A percentile compares a stretch with the other conserved stretches of the same genome.
These are phyloP conservation scores for Blastomyces emzantsi DNA, from an alignment of 2,329 filamentous ascomycete genomes.

Conservation along the genomic window DNA sequence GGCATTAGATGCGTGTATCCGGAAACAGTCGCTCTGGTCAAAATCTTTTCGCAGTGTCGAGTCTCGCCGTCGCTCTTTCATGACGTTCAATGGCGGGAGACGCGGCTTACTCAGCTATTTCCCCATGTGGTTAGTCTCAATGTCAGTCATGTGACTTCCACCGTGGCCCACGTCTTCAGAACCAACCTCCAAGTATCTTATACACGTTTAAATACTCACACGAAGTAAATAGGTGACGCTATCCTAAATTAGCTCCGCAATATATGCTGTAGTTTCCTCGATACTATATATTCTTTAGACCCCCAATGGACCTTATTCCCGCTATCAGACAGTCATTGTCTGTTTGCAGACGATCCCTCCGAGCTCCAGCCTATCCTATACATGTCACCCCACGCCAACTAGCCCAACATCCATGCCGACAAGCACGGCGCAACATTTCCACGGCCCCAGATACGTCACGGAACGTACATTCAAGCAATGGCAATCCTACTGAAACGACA, in stretches of 20 bases:
- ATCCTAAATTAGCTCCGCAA: not conserved
- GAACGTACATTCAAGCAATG: not conserved
- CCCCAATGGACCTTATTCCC: not conserved
- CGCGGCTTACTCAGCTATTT: not conserved
- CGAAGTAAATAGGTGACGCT: no score
- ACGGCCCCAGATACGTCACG: not conserved
- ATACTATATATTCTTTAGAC: not conserved
- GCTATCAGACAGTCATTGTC: not conserved
- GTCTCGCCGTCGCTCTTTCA: not conserved
- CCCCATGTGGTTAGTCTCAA: not conserved
- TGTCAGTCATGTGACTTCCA: no score
- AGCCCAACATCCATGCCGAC: not conserved
- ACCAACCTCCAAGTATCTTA: no score
- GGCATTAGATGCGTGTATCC: not conserved
- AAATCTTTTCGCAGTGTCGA: not conserved
- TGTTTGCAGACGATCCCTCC: conserved; percentile 1
- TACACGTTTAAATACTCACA: no score
- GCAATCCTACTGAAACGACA: not conserved
- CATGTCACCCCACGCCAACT: not conserved
- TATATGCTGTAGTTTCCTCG: no score
- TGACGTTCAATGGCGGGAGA: not conserved
- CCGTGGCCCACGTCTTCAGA: no score
- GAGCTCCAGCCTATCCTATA: not conserved
- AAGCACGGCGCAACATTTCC: not conserved
- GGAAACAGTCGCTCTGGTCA: not conserved